Evolutionary conservation across 108 stramenopile species (phyloP).

Genomic region (Aurantiochytrium sp.): DNA sequence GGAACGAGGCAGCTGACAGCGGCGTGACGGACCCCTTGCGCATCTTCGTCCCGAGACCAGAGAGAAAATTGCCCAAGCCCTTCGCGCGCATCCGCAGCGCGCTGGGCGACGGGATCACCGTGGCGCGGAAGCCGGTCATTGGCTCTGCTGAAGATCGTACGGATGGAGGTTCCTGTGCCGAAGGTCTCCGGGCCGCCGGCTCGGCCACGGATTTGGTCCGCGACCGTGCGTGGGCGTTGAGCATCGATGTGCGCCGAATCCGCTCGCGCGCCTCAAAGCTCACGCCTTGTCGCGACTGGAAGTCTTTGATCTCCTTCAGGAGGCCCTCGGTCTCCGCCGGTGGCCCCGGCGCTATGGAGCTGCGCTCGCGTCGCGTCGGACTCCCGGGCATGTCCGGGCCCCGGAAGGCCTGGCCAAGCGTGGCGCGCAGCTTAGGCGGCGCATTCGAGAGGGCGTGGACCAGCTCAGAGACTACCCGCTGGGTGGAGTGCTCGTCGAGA

Average conservation of each 20-base stretch:
- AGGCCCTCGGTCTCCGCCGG: background rate
- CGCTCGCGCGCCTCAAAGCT: background rate
- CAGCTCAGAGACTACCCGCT: background rate
- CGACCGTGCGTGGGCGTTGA: background rate
- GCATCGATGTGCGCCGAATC: background rate
- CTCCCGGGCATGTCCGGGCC: background rate
- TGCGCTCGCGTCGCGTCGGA: background rate
- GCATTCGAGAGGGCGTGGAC: background rate
- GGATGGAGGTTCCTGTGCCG: no score
- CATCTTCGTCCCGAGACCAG: no score
- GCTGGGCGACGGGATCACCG: no score
- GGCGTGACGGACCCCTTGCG: no score
- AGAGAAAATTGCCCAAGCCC: no score
- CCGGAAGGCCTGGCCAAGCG: background rate
- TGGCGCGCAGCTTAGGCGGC: background rate
- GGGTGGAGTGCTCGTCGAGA: background rate
- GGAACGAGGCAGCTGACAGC: no score
- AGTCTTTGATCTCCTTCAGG: background rate
- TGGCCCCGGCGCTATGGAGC: background rate
- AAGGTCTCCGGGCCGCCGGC: background rate
- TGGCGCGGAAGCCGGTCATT: no score
- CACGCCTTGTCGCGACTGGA: background rate
- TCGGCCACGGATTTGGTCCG: background rate
- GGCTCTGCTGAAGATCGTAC: no score
- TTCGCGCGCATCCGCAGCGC: no score